Conservation (phyloP, 805 yeast genomes). For the Tetrapisispora fleetii region DNA sequence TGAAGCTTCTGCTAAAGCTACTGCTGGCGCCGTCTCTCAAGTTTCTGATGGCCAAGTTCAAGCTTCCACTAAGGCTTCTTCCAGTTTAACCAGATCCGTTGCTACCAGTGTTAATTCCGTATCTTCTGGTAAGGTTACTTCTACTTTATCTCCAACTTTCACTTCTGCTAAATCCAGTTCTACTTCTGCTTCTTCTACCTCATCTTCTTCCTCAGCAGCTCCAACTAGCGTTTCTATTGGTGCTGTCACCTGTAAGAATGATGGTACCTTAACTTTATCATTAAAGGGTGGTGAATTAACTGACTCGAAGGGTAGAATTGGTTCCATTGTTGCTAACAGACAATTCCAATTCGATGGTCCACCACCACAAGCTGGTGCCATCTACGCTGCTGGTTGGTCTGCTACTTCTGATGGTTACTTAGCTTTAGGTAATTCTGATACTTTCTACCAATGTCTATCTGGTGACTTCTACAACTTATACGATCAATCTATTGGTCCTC, state of each 20-base stretch:
- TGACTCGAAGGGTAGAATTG: constrained; percentile 50
- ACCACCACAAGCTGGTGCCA: constrained; percentile 61
- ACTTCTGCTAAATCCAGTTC: constrained; percentile 30
- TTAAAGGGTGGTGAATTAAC: constrained; percentile 39
- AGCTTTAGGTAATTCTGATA: constrained; percentile 46
- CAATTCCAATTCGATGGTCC: constrained; percentile 71
- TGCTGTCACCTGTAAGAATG: constrained; percentile 29
- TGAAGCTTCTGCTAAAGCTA: constrained; percentile 27
- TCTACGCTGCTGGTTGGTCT: constrained; percentile 53
- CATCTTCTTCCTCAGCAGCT: constrained; percentile 9
- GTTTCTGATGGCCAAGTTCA: constrained; percentile 38
- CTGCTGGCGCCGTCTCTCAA: constrained; percentile 27
- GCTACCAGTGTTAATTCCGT: constrained; percentile 32
- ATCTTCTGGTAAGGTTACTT: constrained; percentile 19
- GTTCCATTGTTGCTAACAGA: constrained; percentile 61
- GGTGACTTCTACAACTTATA: constrained; percentile 63
- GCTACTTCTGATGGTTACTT: constrained; percentile 42
- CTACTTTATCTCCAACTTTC: constrained; percentile 31
- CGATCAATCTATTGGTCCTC: constrained; percentile 43
- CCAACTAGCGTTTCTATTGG: constrained; percentile 10
- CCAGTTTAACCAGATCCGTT: constrained; percentile 8
- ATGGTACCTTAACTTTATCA: constrained; percentile 40
- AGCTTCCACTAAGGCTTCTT: constrained; percentile 22
- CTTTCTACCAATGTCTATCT: constrained; percentile 56
- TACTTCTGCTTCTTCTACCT: constrained; percentile 11